Evolutionary conservation across 768 basidiomycete species (phyloP).

Genomic region (Clathrus columnatus): DNA sequence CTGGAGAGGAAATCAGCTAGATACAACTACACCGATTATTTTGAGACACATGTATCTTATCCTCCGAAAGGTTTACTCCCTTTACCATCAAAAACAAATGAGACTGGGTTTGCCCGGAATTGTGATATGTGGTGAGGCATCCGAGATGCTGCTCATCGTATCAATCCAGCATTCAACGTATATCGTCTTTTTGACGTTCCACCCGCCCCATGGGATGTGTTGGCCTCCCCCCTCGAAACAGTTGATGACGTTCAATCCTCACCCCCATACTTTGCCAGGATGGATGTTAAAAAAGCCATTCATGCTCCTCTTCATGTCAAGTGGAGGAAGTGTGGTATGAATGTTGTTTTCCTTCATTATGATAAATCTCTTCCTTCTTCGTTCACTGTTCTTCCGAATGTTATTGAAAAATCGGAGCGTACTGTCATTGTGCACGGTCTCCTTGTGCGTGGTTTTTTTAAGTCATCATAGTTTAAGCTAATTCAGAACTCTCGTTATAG

Average conservation of each 20-base stretch:
- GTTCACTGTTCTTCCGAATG: slow-evolving; percentile 58
- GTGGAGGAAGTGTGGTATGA: slow-evolving; percentile 57
- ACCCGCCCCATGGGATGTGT: slow-evolving; percentile 70
- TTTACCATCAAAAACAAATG: slow-evolving; percentile 49
- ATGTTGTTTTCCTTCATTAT: slow-evolving; percentile 51
- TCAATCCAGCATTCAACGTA: slow-evolving; percentile 72
- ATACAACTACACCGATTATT: slow-evolving; percentile 62
- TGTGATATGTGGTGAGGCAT: slow-evolving; percentile 66
- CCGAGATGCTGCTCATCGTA: slow-evolving; percentile 47
- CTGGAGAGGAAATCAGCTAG: slow-evolving; percentile 41
- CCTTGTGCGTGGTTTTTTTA: slow-evolving; percentile 20
- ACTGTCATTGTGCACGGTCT: slow-evolving; percentile 65
- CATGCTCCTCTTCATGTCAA: slow-evolving; percentile 54
- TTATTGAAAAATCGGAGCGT: slow-evolving; percentile 66
- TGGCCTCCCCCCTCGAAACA: slow-evolving; percentile 55
- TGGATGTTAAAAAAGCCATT: slow-evolving; percentile 60
- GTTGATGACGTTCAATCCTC: slow-evolving; percentile 38
- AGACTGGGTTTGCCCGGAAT: slow-evolving; percentile 32
- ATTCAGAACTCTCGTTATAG: not conserved
- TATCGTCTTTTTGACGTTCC: slow-evolving; percentile 72
- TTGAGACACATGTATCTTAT: slow-evolving; percentile 52
- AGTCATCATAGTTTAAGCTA: not conserved
- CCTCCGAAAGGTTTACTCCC: slow-evolving; percentile 63
- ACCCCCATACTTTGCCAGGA: slow-evolving; percentile 62
- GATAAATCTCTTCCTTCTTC: slow-evolving; percentile 55